Evolutionary conservation across 78 protist genomes (phyloP), one percentile per base, ranked within the genome.

Genomic region (Blattamonas nauphoetae): DNA sequence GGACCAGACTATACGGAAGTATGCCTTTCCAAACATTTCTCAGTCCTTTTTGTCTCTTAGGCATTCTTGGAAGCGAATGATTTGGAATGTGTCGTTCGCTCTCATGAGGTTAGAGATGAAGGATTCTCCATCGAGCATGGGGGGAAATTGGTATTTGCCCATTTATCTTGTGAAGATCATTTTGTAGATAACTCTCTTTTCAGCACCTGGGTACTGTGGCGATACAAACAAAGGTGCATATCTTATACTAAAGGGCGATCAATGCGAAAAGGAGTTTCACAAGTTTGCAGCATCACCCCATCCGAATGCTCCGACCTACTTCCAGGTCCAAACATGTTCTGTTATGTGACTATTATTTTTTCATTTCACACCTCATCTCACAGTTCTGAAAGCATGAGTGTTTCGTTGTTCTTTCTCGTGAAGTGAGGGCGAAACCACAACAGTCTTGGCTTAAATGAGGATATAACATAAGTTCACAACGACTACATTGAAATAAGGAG

Each of bases 61-160:
- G 78, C 4, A 21, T 84, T 84, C 86, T 21, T 84, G 86, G 55
- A 6, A 21, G 42, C 4, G 38, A 84, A 84, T 21, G 44, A 84
- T 21, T 21, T 84, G 77, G 38, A 46, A 11, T 32, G 6, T 4
- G 42, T 84, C 33, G 42, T 84, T 45, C 55, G 86, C 85, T 46
- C 85, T 4, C 86, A 84, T 21, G 85, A 84, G 33, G 55, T 46
- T 5, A 5, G 78, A 5, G 42, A 5, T 5, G 21, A 44, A 4
- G 86, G 86, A 43, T 84, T 32, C 33, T 44, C 86, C 41, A 45
- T 46, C 36, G 86, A 84, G 55, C 86, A 84, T 21, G 78, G 78
- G 29, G 86, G 78, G 36, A 84, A 46, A 21, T 11, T 84, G 42
- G 83, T 79, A 4, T 79, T 4, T 79, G 29, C 6, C 83, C 21